Base-by-base conservation (phyloP, 352 stramenopile species). In the Globisporangium rhizosaccharum region DNA sequence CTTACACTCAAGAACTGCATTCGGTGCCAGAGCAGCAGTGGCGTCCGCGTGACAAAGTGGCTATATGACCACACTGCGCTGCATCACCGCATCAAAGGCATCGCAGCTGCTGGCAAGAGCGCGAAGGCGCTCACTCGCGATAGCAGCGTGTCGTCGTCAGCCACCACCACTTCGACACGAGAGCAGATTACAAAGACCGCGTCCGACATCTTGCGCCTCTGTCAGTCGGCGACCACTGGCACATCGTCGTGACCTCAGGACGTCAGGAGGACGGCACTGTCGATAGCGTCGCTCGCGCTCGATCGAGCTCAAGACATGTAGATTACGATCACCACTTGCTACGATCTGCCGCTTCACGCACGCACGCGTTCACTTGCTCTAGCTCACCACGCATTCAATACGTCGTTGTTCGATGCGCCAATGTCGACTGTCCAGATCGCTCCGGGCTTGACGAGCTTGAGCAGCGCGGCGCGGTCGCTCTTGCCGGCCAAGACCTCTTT, bases 391-490 rank as follows among this genome's bases (percentile, higher is more conserved):
- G 84, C 72, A 41, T 86, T 86, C 41, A 83, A 49, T 63, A 85
- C 70, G 49, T 87, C 73, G 42, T 73, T 87, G 59, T 81, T 79
- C 53, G 79, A 84, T 3, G 75, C 73, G 49, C 82, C 82, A 64
- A 94, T 90, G 64, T 94, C 85, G 53, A 94, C 83, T 25, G 80
- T 88, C 85, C 85, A 94, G 47, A 92, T 75, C 39, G 76, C 75
- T 9, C 76, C 75, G 11, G 83, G 71, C 53, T 94, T 94, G 50
- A 92, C 74, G 50, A 94, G 73, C 62, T 94, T 94, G 47, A 81
- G 75, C 39, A 94, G 60, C 37, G 74, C 76, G 52, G 76, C 86
- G 11, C 71, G 63, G 42, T 90, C 78, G 2, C 68, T 86, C 62
- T 91, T 90, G 45, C 73, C 79, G 3, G 70, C 63, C 15, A 94